These are phyloP conservation scores for Barnettozyma wickerhamii DNA, from an alignment of 805 yeast species.

Conservation along the genomic window DNA sequence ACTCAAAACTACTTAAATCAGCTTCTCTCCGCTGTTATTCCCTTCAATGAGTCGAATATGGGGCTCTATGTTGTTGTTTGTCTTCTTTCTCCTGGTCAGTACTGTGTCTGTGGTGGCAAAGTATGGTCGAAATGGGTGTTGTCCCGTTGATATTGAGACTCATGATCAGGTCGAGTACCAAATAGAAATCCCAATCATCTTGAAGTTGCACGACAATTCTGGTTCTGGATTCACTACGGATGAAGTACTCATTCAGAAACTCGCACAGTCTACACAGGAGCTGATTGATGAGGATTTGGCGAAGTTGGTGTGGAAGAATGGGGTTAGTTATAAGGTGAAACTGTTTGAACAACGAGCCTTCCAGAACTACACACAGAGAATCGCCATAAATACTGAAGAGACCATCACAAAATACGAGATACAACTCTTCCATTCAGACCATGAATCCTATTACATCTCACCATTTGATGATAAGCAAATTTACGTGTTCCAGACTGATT, in stretches of 20 bases:
- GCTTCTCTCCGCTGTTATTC: no score
- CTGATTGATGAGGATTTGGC: neutral
- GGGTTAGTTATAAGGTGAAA: neutral
- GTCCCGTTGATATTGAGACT: neutral
- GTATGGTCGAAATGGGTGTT: no score
- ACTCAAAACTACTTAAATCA: no score
- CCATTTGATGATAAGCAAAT: slow-evolving; percentile 5
- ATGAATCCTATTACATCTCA: slow-evolving; percentile 6
- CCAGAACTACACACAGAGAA: no score
- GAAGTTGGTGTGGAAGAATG: neutral
- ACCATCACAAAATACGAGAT: slow-evolving; percentile 4
- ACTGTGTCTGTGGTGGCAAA: no score
- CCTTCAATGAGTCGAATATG: no score
- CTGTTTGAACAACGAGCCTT: no score
- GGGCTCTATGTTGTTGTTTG: no score
- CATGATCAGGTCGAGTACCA: neutral
- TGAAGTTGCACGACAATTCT: neutral
- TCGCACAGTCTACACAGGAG: slow-evolving; percentile 2
- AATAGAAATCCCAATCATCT: neutral
- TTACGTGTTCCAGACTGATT: slow-evolving; percentile 4
- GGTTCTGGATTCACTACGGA: neutral
- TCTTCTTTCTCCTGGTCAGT: no score
- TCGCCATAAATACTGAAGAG: no score
- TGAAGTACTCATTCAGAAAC: neutral
- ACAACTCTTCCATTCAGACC: slow-evolving; percentile 1